phyloP scores from a whole-genome alignment of 2,329 filamentous ascomycete species.

The Penicillium sp. region DNA sequence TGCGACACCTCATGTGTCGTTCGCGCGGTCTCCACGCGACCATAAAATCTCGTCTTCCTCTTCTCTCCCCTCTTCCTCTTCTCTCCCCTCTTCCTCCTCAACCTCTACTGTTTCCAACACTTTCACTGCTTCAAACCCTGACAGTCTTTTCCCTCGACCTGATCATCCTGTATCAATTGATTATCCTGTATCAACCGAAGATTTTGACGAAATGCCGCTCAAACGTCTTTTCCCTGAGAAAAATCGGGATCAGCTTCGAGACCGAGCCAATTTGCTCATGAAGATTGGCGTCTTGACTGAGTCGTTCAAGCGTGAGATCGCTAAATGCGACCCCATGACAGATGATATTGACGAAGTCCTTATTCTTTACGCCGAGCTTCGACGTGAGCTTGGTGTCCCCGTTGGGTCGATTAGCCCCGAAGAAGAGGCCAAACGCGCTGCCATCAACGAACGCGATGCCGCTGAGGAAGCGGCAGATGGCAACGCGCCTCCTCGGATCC shows the following conservation, averaged over 20 bases:
- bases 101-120: conserved; percentile 3
- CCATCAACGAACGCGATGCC: neutral
- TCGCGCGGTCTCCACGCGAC: neutral
- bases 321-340: conserved; percentile 31
- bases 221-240: neutral
- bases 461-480: neutral
- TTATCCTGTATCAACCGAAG: neutral
- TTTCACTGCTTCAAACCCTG: conserved; percentile 7
- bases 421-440: neutral
- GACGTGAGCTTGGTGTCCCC: conserved; percentile 39
- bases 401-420: conserved; percentile 21
- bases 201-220: neutral
- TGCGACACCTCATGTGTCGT: neutral
- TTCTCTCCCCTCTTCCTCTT: neutral
- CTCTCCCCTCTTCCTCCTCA: neutral
- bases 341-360: conserved; percentile 40
- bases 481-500: neutral
- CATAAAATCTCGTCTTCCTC: neutral
- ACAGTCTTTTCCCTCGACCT: conserved; percentile 9
- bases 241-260: neutral
- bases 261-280: conserved; percentile 15
- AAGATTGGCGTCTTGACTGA: conserved; percentile 38
- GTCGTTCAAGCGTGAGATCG: conserved; percentile 36
- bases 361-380: conserved; percentile 40
- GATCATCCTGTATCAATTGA: neutral